Evolutionary conservation across 306 rosid genomes (phyloP), one percentile per base, ranked within the genome.

Genomic region (Cotoneaster glaucophyllus): DNA sequence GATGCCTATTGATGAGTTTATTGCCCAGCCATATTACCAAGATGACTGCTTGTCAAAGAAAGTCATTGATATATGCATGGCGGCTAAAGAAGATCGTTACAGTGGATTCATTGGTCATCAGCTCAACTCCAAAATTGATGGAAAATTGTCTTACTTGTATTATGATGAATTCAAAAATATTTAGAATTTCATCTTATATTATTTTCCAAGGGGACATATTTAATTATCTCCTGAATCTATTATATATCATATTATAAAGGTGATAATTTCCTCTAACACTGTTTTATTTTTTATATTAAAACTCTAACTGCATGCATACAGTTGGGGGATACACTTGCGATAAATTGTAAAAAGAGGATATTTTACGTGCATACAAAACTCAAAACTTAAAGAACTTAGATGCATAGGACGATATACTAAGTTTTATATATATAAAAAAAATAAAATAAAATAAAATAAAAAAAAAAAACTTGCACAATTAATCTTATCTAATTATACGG

Each of bases 11-110:
- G 81, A 77, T 18, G 83, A 82, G 50, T 52, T 79, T 15, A 67
- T 57, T 1, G 52, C 56, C 64, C 84, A 82, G 13, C 73, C 68
- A 34, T 77, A 77, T 70, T 74, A 84, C 8, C 53, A 70, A 77
- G 86, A 84, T 28, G 86, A 87, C 24, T 63, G 78, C 8, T 43
- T 83, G 80, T 76, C 84, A 58, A 76, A 73, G 61, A 81, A 79
- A 70, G 41, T 84, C 11, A 65, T 65, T 65, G 74, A 81, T 6
- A 59, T 77, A 25, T 82, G 86, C 79, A 59, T 45, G 11, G 82
- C 84, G 19, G 87, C 85, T 64, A 50, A 56, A 44, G 81, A 54
- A 59, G 69, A 48, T 32, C 53, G 63, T 18, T 72, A 76, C 77
- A 67, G 28, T 67, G 90, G 84, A 59, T 82, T 81, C 66, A 28